Base-by-base conservation (phyloP, 2,329 filamentous ascomycete genomes). In the Calonectria leucothoes region DNA sequence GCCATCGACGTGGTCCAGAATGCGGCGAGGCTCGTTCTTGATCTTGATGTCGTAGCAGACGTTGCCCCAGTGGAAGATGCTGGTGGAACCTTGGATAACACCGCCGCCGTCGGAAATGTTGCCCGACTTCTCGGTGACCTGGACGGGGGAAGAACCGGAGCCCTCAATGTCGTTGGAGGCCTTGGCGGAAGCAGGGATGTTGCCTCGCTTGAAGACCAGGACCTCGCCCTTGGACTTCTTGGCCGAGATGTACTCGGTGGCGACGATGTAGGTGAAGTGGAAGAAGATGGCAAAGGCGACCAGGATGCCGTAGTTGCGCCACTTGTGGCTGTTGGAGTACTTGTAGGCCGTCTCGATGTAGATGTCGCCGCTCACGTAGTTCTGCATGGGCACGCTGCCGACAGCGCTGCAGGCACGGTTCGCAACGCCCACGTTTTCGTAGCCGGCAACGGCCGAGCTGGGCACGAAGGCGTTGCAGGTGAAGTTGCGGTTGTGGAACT, bases 1-100 rank as follows among this genome's bases (percentile, higher is more conserved):
- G 14, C 93, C 93, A 78, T 94, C 91, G 3, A 95, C 92, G 65
- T 93, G 86, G 74, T 94, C 91, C 29, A 95, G 85, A 79, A 96
- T 92, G 12, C 92, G 89, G 39, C 93, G 88, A 0, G 86, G 84
- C 75, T 94, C 90, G 78, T 93, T 93, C 68, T 84, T 84, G 82
- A 95, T 93, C 79, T 91, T 91, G 82, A 95, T 93, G 73, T 95
- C 93, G 79, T 94, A 95, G 83, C 91, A 93, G 2, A 95, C 91
- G 72, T 94, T 87, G 74, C 90, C 87, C 93, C 93, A 95, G 77
- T 93, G 91, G 85, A 94, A 94, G 70, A 94, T 73, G 12, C 79
- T 80, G 0, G 80, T 82, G 0, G 79, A 80, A 0, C 73, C 74
- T n/a, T 82, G 78, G n/a, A 82, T 81, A 42, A 70, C 68, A 25